These are phyloP conservation scores for Oemleria cerasiformis DNA, from an alignment of 306 rosid genomes.

Conservation along the genomic window DNA sequence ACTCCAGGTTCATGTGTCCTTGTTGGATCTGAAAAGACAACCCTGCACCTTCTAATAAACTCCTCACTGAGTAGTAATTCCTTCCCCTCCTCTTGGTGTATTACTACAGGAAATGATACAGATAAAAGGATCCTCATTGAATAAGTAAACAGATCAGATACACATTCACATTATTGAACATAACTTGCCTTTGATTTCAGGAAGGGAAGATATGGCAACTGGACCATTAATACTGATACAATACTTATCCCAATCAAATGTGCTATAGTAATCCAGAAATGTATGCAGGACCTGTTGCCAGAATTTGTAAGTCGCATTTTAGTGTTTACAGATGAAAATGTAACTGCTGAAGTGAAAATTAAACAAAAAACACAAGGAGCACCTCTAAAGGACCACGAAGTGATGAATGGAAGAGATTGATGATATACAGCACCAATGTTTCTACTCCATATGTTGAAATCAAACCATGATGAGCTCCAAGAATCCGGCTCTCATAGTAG, in stretches of 20 bases:
- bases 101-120: slow-evolving; percentile 34
- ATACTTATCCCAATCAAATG: slow-evolving; percentile 56
- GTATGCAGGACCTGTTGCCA: slow-evolving; percentile 55
- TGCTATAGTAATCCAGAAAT: slow-evolving; percentile 60
- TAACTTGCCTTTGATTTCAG: slow-evolving; percentile 47
- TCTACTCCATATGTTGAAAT: slow-evolving; percentile 69
- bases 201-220: slow-evolving; percentile 27
- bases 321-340: slow-evolving; percentile 18
- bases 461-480: slow-evolving; percentile 64
- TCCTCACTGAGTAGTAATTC: slow-evolving; percentile 48
- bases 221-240: slow-evolving; percentile 52
- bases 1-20: slow-evolving; percentile 21
- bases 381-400: slow-evolving; percentile 73
- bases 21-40: slow-evolving; percentile 33
- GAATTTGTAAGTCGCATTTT: slow-evolving; percentile 21
- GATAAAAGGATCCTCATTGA: slow-evolving; percentile 23
- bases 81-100: slow-evolving; percentile 30
- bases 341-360: slow-evolving; percentile 13
- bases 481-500: slow-evolving; percentile 73
- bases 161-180: slow-evolving; percentile 10
- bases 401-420: slow-evolving; percentile 56
- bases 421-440: slow-evolving; percentile 50
- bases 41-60: slow-evolving; percentile 48
- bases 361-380: slow-evolving; percentile 19
- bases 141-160: slow-evolving; percentile 11